Percentiles rank a stretch among this genome's conserved stretches.
These are phyloP conservation scores for Agrocybe pediades DNA, from an alignment of 768 basidiomycete species.

Conservation along the genomic window DNA sequence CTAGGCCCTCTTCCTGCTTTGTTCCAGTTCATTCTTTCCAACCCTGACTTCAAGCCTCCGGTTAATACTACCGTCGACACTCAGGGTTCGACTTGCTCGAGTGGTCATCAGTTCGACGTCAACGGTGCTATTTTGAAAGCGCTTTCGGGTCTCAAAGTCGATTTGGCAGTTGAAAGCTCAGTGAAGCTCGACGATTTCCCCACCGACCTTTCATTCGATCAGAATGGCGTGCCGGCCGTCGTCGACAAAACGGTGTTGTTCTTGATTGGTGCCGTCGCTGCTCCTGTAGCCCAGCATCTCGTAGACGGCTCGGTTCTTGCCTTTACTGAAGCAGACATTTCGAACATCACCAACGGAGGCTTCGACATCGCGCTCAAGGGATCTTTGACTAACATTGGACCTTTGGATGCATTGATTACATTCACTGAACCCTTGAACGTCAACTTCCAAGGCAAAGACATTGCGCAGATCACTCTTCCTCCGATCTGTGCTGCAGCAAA, in stretches of 20 bases:
- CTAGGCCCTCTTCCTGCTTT: conserved; percentile 60
- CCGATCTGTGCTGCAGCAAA: conserved; percentile 70
- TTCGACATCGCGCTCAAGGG: conserved; percentile 64
- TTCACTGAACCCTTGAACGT: conserved; percentile 66
- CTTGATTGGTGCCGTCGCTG: conserved; percentile 72
- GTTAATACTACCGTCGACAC: conserved; percentile 57
- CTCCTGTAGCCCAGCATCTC: conserved; percentile 63
- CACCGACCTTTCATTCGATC: conserved; percentile 58
- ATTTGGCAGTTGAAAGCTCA: conserved; percentile 53
- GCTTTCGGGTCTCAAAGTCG: conserved; percentile 58
- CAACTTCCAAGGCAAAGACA: conserved; percentile 61
- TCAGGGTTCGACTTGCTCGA: conserved; percentile 56
- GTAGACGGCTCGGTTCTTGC: conserved; percentile 56
- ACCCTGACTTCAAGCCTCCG: conserved; percentile 56
- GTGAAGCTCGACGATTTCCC: conserved; percentile 68
- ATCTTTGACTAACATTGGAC: conserved; percentile 62
- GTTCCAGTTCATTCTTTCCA: conserved; percentile 54
- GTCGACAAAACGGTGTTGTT: conserved; percentile 62
- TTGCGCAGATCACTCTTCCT: conserved; percentile 65
- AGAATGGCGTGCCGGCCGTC: conserved; percentile 54
- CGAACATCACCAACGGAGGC: conserved; percentile 57
- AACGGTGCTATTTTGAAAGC: conserved; percentile 63
- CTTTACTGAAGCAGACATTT: conserved; percentile 60
- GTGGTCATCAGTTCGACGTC: conserved; percentile 68
- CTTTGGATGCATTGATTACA: conserved; percentile 68